These are phyloP conservation scores for Cynanchum wilfordii DNA, from an alignment of 257 asterid genomes.

Conservation along the genomic window DNA sequence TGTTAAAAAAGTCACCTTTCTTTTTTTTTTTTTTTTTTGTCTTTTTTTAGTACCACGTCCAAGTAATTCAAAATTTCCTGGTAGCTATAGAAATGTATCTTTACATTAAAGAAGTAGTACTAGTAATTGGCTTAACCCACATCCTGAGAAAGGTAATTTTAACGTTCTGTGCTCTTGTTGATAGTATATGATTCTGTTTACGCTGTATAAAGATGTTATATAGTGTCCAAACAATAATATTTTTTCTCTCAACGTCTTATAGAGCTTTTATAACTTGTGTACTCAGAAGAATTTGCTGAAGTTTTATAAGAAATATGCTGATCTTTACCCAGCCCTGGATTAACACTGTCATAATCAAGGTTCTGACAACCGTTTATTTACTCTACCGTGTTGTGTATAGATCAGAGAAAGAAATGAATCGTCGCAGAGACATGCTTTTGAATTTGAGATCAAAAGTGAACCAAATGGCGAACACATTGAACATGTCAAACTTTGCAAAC, in stretches of 20 bases:
- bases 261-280: not conserved
- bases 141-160: too few species aligned
- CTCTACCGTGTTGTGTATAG: slow-evolving; percentile 35
- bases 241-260: not conserved
- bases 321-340: not conserved
- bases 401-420: slow-evolving; percentile 84
- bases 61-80: not conserved
- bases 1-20: not conserved
- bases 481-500: slow-evolving; percentile 79
- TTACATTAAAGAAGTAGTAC: not conserved
- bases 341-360: not conserved
- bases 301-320: not conserved
- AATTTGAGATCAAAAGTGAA: slow-evolving; percentile 66
- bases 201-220: too few species aligned
- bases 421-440: slow-evolving; percentile 73
- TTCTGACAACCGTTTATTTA: slow-evolving; percentile 7
- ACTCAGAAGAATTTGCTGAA: not conserved
- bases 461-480: slow-evolving; percentile 83
- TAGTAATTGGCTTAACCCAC: not conserved
- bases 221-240: not conserved
- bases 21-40: not conserved
- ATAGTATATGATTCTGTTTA: too few species aligned
- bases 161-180: too few species aligned
- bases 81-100: not conserved
- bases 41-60: not conserved